Conservation (phyloP, 1,284 basidiomycete species). For the Puccinia triticina region DNA sequence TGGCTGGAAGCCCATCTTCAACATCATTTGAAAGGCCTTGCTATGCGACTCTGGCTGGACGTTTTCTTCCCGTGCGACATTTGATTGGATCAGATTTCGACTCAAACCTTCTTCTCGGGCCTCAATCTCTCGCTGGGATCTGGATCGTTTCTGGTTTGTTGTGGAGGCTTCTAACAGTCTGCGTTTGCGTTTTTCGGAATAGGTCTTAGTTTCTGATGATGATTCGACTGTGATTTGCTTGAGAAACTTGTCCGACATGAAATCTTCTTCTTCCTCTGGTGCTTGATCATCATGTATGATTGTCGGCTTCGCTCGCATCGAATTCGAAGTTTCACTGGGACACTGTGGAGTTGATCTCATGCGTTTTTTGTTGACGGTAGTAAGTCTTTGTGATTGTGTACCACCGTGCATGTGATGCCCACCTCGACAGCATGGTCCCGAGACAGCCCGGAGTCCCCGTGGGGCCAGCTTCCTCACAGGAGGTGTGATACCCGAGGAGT, state of each 20-base stretch:
- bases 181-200: constrained; percentile 47
- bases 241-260: constrained; percentile 51
- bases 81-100: constrained; percentile 24
- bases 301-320: not conserved
- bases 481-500: too few species aligned
- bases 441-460: too few species aligned
- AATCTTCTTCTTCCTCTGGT: constrained; percentile 41
- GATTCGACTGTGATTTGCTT: not conserved
- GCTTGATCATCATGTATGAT: not conserved
- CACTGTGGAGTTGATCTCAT: too few species aligned
- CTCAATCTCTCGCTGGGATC: constrained; percentile 40
- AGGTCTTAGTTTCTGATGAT: not conserved
- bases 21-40: constrained; percentile 49
- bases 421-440: too few species aligned
- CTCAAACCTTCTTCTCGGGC: constrained; percentile 43
- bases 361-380: too few species aligned
- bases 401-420: too few species aligned
- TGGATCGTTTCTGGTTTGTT: constrained; percentile 9
- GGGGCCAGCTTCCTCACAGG: too few species aligned
- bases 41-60: not conserved
- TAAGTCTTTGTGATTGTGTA: too few species aligned
- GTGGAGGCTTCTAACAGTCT: constrained; percentile 1
- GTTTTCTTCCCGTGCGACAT: not conserved
- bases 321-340: not conserved
- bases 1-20: constrained; percentile 51